These are phyloP conservation scores for Rhododendron henanense DNA, from an alignment of 148 eudicot species.

Conservation along the genomic window DNA sequence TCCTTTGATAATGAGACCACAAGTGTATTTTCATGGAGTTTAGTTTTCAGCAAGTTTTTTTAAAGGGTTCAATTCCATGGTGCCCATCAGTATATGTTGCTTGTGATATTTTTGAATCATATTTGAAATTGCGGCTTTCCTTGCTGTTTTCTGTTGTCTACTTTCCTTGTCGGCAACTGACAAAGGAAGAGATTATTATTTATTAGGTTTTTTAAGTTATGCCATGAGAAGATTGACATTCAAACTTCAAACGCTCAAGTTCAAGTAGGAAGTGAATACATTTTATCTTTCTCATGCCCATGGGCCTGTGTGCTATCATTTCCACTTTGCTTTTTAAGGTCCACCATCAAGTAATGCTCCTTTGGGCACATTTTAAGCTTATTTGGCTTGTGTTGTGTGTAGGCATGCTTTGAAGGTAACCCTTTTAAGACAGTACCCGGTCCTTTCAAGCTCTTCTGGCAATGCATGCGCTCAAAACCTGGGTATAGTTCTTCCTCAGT, in stretches of 20 bases:
- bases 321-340: too few species aligned
- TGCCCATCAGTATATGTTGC: not conserved
- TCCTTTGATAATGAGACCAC: not conserved
- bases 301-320: too few species aligned
- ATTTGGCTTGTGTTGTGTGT: conserved; percentile 3
- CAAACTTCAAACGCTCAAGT: too few species aligned
- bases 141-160: too few species aligned
- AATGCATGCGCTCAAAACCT: conserved; percentile 90
- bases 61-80: not conserved
- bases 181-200: not conserved
- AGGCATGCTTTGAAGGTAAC: conserved; percentile 96
- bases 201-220: too few species aligned
- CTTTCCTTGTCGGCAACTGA: too few species aligned
- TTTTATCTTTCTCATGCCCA: too few species aligned
- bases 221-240: too few species aligned
- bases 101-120: too few species aligned
- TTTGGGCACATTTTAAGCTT: not conserved
- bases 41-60: not conserved
- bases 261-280: too few species aligned
- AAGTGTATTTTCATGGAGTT: not conserved
- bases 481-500: conserved; percentile 37
- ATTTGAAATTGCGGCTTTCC: too few species aligned
- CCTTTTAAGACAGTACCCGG: conserved; percentile 91
- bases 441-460: conserved; percentile 90
- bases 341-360: too few species aligned